Evolutionary conservation across 768 basidiomycete species (phyloP), one percentile per base, ranked within the genome.

Genomic region (Pisolithus orientalis): DNA sequence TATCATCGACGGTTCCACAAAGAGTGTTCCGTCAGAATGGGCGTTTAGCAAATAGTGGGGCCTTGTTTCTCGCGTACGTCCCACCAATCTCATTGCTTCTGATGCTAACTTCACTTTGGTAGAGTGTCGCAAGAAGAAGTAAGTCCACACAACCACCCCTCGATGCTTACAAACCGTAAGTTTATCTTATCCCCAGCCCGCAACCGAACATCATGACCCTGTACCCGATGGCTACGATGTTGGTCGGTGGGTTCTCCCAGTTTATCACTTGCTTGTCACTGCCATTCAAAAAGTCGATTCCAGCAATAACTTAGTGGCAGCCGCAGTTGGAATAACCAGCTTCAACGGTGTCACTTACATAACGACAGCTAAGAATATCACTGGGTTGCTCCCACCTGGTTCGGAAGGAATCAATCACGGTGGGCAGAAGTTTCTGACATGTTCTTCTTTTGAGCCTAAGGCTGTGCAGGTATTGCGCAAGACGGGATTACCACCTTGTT

Each of bases 1-100:
- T 14, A 45, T 29, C 42, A 21, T 16, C 17, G 14, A 14, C 34
- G 11, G 14, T 13, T 34, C 11, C 14, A 34, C 13, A 14, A 57
- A 81, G 82, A 13, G 70, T 80, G 5, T 85, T 63, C 63, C 74
- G 73, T 39, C 84, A 87, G 63, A 80, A 85, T 55, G 84, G 84
- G 1, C 62, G 77, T 3, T 21, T 28, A 14, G 84, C 83, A 2
- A 38, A 75, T 47, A 78, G 64, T 31, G 70, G 71, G 0, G 75
- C 77, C 4, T 63, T 85, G 28, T 88, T 87, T 65, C 70, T 83
- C 17, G 80, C 79, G 79, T 82, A 62, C 58, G 79, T 66, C 1
- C 3, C 29, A 25, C 42, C 32, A 38, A 7, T 9, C 4, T 14
- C 10, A 8, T 27, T 32, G 39, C 6, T 21, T 16, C 34, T 14